These are phyloP conservation scores for Phytophthora colocasiae DNA, from an alignment of 352 stramenopile genomes.

Conservation along the genomic window DNA sequence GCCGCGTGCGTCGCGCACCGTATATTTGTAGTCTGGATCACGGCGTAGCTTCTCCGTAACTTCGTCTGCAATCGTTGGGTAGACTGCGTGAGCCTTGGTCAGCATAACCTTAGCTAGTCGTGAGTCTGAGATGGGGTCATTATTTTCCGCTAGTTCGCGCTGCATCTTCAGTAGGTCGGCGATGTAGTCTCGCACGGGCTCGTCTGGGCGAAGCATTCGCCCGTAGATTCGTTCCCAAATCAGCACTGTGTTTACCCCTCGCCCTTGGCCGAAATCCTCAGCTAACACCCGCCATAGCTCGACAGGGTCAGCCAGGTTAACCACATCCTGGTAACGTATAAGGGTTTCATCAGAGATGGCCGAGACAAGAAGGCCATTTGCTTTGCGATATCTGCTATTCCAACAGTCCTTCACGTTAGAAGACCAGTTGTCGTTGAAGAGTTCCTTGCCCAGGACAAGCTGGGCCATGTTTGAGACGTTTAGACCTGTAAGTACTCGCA, in stretches of 20 bases:
- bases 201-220: neutral
- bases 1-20: neutral
- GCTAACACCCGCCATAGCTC: neutral
- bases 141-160: constrained; percentile 6
- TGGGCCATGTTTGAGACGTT: neutral
- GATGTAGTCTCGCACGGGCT: constrained; percentile 2
- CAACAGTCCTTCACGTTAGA: neutral
- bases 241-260: neutral
- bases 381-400: neutral
- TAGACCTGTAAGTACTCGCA: neutral
- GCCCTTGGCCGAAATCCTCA: neutral
- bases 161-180: constrained; percentile 9
- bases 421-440: neutral
- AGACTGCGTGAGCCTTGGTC: constrained; percentile 5
- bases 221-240: constrained; percentile 4
- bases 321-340: constrained; percentile 1
- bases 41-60: constrained; percentile 2
- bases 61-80: constrained; percentile 4
- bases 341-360: neutral
- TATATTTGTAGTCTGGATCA: neutral
- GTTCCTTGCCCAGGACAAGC: neutral
- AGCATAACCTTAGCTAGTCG: constrained; percentile 4
- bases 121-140: constrained; percentile 8
- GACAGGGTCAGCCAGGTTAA: neutral
- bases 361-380: neutral